Conservation (phyloP, 371 early-diverging fungal species). For the Encephalitozoon romaleae region DNA sequence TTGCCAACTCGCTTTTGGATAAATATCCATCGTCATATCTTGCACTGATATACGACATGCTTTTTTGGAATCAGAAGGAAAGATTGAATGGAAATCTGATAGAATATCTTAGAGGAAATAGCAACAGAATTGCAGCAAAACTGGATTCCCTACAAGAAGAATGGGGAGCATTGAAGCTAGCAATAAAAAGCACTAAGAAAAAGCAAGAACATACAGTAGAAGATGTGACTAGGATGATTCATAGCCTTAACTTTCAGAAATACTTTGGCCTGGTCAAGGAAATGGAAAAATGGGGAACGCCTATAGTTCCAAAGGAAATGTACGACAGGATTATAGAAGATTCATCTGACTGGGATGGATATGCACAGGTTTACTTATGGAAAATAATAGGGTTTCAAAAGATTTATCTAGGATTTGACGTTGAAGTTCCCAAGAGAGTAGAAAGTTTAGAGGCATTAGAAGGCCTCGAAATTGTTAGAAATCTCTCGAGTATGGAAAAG, state of each 20-base stretch:
- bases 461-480: constrained; percentile 27
- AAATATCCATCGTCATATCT: constrained; percentile 5
- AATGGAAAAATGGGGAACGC: constrained; percentile 6
- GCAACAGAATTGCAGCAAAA: neutral
- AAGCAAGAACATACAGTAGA: neutral
- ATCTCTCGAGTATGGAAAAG: neutral
- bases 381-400: constrained; percentile 35
- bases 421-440: neutral
- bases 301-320: constrained; percentile 6
- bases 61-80: constrained; percentile 9
- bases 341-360: constrained; percentile 23
- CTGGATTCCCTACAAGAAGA: neutral
- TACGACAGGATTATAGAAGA: constrained; percentile 10
- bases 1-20: neutral
- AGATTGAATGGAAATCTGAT: neutral
- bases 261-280: constrained; percentile 11
- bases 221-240: neutral
- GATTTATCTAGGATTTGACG: constrained; percentile 24
- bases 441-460: constrained; percentile 14
- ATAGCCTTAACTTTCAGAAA: constrained; percentile 5
- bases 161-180: neutral
- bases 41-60: constrained; percentile 5
- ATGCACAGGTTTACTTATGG: constrained; percentile 40
- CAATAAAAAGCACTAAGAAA: neutral
- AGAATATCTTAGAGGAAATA: neutral